phyloP scores from a whole-genome alignment of 2,329 filamentous ascomycete genomes.

The Colletotrichum acutatum region DNA sequence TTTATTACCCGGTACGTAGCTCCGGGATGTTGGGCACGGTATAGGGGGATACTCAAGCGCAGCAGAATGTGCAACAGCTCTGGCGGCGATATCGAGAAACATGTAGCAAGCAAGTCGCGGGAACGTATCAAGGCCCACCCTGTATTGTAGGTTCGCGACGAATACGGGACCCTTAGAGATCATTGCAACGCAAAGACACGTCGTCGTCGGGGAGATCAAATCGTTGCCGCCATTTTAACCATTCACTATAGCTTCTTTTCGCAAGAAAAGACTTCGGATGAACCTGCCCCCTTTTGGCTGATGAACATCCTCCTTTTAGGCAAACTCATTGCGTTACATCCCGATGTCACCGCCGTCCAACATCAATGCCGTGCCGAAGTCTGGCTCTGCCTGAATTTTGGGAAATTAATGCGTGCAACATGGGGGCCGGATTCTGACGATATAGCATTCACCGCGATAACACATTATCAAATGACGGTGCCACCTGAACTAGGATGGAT shows the following conservation, averaged over 20 bases:
- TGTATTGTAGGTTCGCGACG: not conserved
- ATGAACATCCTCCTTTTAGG: too few species aligned
- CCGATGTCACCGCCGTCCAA: not conserved
- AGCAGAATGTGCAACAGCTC: not conserved
- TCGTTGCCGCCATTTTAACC: too few species aligned
- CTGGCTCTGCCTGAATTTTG: not conserved
- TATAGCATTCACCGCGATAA: not conserved
- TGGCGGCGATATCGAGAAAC: not conserved
- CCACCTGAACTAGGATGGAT: not conserved
- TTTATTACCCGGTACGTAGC: too few species aligned
- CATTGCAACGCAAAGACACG: not conserved
- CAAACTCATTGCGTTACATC: not conserved
- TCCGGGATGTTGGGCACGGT: too few species aligned
- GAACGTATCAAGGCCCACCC: not conserved
- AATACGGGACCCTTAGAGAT: not conserved
- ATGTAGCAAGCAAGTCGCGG: not conserved
- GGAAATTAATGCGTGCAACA: not conserved
- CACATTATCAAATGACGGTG: not conserved
- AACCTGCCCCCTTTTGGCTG: too few species aligned
- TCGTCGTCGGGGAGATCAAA: not conserved
- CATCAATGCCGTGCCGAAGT: not conserved
- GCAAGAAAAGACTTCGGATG: not conserved
- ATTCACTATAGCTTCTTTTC: too few species aligned
- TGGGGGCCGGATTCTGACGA: not conserved
- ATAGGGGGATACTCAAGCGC: not conserved